Base-by-base conservation (phyloP, 2,329 filamentous ascomycete genomes). In the Beauveria asiatica region DNA sequence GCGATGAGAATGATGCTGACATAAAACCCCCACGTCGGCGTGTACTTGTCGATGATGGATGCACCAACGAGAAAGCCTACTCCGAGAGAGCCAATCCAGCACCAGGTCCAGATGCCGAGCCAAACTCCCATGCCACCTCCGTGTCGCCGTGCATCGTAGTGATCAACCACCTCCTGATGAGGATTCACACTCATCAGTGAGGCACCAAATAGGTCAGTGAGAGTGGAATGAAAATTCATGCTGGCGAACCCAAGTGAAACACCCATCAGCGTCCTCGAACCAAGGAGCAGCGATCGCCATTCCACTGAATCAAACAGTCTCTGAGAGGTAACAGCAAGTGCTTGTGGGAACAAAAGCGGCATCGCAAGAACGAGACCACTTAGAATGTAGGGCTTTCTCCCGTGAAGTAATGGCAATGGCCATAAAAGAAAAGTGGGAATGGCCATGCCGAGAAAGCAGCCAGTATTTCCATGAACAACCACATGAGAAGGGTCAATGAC, bases 61-160 rank as follows among this genome's bases (percentile, higher is more conserved):
- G 88, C 87, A 3, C 89, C 89, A 44, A 89, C 76, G 61, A 89
- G 74, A 67, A 92, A 92, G 0, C 89, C 89, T 42, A 90, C 69
- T 0, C 84, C 83, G 23, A 92, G 78, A 23, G 87, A 89, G 6
- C 85, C 87, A 66, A 89, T 84, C 72, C 83, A 89, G 69, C 87
- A 89, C 84, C 86, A 92, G 0, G 86, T 86, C 87, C 88, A 92
- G 59, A 89, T 78, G 1, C 87, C 87, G 10, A 91, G 77, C 89
- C 89, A 92, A n/a, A 89, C 75, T 0, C 89, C 89, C 76, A 92
- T 86, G 0, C 89, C 89, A 13, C 89, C 88, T 8, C 89, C 89
- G 67, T 91, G 87, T 45, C 88, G 79, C 59, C 89, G 82, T 19
- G 88, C 82, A 70, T 92, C 89, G 65, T 83, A 83, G 13, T 80